phyloP scores from a whole-genome alignment of 2,329 filamentous ascomycete species.

The Pseudonectria buxi region DNA sequence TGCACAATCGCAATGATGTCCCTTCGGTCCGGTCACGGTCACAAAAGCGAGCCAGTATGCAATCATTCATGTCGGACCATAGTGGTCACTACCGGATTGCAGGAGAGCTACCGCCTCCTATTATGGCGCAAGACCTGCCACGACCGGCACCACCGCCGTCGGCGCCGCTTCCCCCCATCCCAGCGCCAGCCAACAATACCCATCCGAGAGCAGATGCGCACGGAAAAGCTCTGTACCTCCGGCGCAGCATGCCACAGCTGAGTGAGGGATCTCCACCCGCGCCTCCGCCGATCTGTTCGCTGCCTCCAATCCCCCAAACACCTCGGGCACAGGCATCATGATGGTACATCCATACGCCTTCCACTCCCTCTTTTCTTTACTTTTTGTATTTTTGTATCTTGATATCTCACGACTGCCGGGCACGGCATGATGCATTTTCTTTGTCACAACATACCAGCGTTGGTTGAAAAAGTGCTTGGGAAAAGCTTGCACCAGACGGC shows the following conservation, averaged over 20 bases:
- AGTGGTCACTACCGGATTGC: slow-evolving; percentile 16
- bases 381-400: not conserved
- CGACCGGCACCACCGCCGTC: slow-evolving; percentile 23
- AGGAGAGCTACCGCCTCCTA: slow-evolving; percentile 18
- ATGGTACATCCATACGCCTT: not conserved
- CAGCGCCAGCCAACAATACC: slow-evolving; percentile 17
- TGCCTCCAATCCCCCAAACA: slow-evolving; percentile 44
- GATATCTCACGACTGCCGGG: slow-evolving; percentile 10
- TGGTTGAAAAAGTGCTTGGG: not conserved
- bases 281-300: slow-evolving; percentile 48
- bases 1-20: slow-evolving; percentile 19
- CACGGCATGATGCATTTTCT: slow-evolving; percentile 11
- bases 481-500: no score
- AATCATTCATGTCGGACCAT: slow-evolving; percentile 21
- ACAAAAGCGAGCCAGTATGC: slow-evolving; percentile 23
- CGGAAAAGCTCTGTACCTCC: slow-evolving; percentile 23
- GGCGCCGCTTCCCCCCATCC: slow-evolving; percentile 26
- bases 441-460: slow-evolving; percentile 9
- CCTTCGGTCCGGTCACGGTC: slow-evolving; percentile 14
- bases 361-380: not conserved
- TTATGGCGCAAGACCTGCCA: slow-evolving; percentile 17
- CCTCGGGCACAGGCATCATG: slow-evolving; percentile 13
- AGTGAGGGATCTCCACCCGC: slow-evolving; percentile 44
- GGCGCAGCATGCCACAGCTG: slow-evolving; percentile 46
- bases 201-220: slow-evolving; percentile 14